Evolutionary conservation across 2,329 filamentous ascomycete genomes (phyloP), one percentile per base, ranked within the genome.

Genomic region (Cladosporium oxysporum): DNA sequence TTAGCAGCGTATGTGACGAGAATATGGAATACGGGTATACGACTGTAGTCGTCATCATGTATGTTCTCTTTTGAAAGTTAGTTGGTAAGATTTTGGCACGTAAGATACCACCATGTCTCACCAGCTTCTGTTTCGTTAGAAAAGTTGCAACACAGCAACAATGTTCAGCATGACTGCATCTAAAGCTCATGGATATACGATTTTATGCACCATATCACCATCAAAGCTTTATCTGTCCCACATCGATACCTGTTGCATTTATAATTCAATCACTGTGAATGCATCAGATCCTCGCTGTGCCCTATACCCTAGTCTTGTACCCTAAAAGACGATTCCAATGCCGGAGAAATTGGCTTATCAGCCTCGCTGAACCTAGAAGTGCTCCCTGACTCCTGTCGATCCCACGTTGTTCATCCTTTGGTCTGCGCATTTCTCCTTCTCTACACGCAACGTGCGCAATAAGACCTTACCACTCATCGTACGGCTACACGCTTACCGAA

Each of bases 361-460:
- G 7, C 18, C 18, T 44, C 18, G 21, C 41, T 4, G 8, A 47
- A 47, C 10, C 41, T 64, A 47, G 41, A 47, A 47, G n/a, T 47
- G 41, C 41, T 47, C 41, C 41, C 41, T 47, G 41, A 31, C 55
- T 58, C 55, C 55, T 58, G 55, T 58, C 55, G 55, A 58, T 58
- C 55, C 41, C n/a, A 37, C 29, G 18, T 41, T 58, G 29, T 58
- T 31, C 49, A 28, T 35, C n/a, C 33, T 58, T 41, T 37, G 55
- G 55, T 58, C 55, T 58, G 14, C 55, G 7, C 55, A 35, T 41
- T 11, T 58, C 55, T 26, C 33, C 14, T 12, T 58, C 29, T 58
- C 55, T 31, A 58, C 29, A 28, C 23, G 37, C 58, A 60, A 60
- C 58, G 58, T 31, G 26, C n/a, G 29, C 18, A 5, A 5, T 31